Evolutionary conservation across 176 grass and related monocot genomes (phyloP).

Genomic region (Bonia amplexicaulis): DNA sequence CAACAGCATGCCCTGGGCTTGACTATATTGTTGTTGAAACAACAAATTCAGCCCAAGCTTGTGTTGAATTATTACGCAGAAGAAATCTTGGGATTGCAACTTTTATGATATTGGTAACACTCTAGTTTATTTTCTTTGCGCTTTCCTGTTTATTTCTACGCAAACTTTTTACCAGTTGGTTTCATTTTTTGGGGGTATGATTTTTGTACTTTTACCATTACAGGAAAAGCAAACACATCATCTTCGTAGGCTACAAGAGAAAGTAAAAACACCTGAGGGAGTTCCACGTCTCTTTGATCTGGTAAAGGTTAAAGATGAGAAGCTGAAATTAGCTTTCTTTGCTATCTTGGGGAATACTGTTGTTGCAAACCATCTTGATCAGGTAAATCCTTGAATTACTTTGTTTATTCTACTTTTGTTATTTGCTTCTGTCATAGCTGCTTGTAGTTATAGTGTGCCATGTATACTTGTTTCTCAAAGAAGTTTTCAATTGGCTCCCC

Average conservation of each 20-base stretch:
- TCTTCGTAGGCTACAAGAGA: slow-evolving; percentile 49
- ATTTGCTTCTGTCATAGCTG: slow-evolving; percentile 5
- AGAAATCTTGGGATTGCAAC: slow-evolving; percentile 79
- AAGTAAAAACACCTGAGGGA: slow-evolving; percentile 72
- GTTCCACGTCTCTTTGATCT: slow-evolving; percentile 94
- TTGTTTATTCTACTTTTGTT: slow-evolving; percentile 16
- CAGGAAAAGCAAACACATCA: slow-evolving; percentile 87
- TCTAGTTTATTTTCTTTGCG: slow-evolving; percentile 20
- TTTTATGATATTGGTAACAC: slow-evolving; percentile 89
- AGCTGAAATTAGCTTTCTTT: slow-evolving; percentile 77
- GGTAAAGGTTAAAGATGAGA: slow-evolving; percentile 85
- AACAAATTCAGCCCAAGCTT: slow-evolving; percentile 83
- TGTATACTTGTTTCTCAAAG: slow-evolving; percentile 11
- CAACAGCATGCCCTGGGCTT: slow-evolving; percentile 67
- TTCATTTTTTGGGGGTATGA: slow-evolving; percentile 14
- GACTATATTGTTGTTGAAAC: slow-evolving; percentile 94
- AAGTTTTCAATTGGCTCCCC: neutral
- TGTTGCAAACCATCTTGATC: slow-evolving; percentile 80
- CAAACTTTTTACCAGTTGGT: neutral
- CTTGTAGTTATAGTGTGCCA: neutral
- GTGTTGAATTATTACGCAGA: slow-evolving; percentile 81
- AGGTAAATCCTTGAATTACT: slow-evolving; percentile 52
- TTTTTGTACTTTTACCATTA: slow-evolving; percentile 4
- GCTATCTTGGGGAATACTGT: slow-evolving; percentile 75
- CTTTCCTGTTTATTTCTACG: neutral